Evolutionary conservation across 306 rosid genomes (phyloP).

Genomic region (Glycine latifolia): DNA sequence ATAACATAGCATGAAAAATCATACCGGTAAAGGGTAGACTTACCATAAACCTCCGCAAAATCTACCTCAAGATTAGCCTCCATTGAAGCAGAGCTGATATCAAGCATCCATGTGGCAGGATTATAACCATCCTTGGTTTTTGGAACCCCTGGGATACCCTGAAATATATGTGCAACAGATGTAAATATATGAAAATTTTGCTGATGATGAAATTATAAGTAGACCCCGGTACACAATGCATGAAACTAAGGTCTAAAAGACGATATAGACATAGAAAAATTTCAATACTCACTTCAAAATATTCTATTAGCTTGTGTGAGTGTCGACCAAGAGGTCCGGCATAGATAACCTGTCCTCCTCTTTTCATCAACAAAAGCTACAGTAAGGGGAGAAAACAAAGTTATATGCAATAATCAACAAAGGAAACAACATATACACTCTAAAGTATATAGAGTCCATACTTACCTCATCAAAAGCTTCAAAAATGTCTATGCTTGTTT

Average conservation of each 20-base stretch:
- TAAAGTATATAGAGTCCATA: neutral
- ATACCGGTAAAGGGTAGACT: slow-evolving; percentile 68
- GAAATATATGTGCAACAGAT: slow-evolving; percentile 6
- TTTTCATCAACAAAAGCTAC: slow-evolving; percentile 60
- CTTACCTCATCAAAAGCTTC: slow-evolving; percentile 58
- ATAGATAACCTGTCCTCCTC: slow-evolving; percentile 65
- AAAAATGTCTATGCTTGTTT: slow-evolving; percentile 55
- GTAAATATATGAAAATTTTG: neutral
- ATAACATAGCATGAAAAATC: slow-evolving; percentile 14
- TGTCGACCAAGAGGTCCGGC: slow-evolving; percentile 59
- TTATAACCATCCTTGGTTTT: slow-evolving; percentile 69
- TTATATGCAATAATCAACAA: neutral
- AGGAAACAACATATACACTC: neutral
- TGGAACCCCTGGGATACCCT: slow-evolving; percentile 69
- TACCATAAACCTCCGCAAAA: slow-evolving; percentile 65
- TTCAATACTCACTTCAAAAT: slow-evolving; percentile 48
- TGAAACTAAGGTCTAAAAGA: neutral
- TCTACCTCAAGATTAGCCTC: slow-evolving; percentile 64
- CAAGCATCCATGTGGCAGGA: slow-evolving; percentile 93
- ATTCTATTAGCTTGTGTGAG: slow-evolving; percentile 53
- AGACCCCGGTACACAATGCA: neutral
- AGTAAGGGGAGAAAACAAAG: neutral
- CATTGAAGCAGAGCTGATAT: slow-evolving; percentile 55
- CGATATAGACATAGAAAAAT: neutral
- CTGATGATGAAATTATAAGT: neutral